Base-by-base conservation (phyloP, 2,329 filamentous ascomycete species). In the Aspergillus sp. region DNA sequence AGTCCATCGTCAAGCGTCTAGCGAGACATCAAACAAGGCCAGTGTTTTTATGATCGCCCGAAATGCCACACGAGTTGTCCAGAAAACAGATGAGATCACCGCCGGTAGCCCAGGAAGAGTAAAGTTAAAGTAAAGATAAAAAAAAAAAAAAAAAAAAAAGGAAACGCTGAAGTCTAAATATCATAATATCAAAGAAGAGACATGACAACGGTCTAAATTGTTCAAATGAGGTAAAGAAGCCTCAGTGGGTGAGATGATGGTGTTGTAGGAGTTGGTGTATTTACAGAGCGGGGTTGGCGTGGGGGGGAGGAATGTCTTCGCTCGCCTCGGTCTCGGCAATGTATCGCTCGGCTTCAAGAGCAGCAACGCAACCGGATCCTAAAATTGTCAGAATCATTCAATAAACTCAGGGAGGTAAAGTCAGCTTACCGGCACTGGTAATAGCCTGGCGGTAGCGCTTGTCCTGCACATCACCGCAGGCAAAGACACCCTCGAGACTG, bases 371-470 rank as follows among this genome's bases (percentile, higher is more conserved):
- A 66, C 95, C 95, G 64, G 93, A 93, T 63, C 93, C 92, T 93
- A 66, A 17, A 38, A 23, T 15, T 30, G 23, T 56, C 13, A 48
- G 64, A 28, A 28, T 28, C 25, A 7, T 28, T 28, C 4, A 28
- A 28, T 28, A 28, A 28, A 28, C 25, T 28, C 25, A 8, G n/a
- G 19, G 15, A 19, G 19, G 19, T 22, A 17, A 25, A 22, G 31
- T 19, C 11, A 68, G 86, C 89, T 76, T 83, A 93, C 92, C 94
- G 71, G 95, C 95, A 81, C 93, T 97, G 67, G 95, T 99, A 69
- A 99, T 96, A 51, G 95, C 95, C 83, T 99, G 95, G 76, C 95
- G 88, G 79, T 99, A 99, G 75, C 90, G 88, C 89, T 98, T 99
- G 78, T 99, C 96, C 83, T 99, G 95, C 9, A 99, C 96, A 76